A percentile compares a stretch with the other conserved stretches of the same genome.
phyloP scores from a whole-genome alignment of 2,329 filamentous ascomycete genomes.

The Podosphaera xanthii region DNA sequence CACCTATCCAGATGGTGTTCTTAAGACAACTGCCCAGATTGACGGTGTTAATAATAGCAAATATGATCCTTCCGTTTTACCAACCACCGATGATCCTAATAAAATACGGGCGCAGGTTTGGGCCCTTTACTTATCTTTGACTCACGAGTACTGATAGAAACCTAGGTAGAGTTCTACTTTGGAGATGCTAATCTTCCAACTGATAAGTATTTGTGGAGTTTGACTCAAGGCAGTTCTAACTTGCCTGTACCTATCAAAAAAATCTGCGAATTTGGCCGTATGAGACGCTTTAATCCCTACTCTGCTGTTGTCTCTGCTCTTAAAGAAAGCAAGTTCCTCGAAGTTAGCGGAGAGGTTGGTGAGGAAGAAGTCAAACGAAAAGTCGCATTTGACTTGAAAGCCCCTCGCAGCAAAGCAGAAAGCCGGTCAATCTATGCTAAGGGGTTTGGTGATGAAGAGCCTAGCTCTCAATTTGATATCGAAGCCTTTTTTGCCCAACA shows the following conservation, averaged over 20 bases:
- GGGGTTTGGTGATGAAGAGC: slow-evolving; percentile 71
- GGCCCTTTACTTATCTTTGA: not conserved
- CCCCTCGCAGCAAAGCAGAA: slow-evolving; percentile 39
- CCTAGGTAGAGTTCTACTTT: slow-evolving; percentile 86
- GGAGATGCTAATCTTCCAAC: slow-evolving; percentile 71
- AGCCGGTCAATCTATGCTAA: slow-evolving; percentile 71
- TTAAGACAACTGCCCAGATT: slow-evolving; percentile 9
- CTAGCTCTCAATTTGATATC: slow-evolving; percentile 75
- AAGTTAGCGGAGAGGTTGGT: slow-evolving; percentile 50
- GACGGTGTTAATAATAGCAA: slow-evolving; percentile 24
- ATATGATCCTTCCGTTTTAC: slow-evolving; percentile 29
- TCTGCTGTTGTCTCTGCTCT: slow-evolving; percentile 64
- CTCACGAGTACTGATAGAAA: not conserved
- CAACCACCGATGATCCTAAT: slow-evolving; percentile 35
- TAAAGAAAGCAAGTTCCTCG: slow-evolving; percentile 50
- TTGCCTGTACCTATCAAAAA: slow-evolving; percentile 56
- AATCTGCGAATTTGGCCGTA: slow-evolving; percentile 78
- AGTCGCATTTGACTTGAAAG: slow-evolving; percentile 36
- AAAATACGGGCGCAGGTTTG: slow-evolving; percentile 44
- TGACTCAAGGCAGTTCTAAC: slow-evolving; percentile 59
- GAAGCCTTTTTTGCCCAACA: slow-evolving; percentile 75
- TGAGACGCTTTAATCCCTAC: slow-evolving; percentile 84
- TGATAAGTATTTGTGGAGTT: slow-evolving; percentile 68
- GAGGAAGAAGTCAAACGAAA: slow-evolving; percentile 57
- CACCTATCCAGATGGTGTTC: slow-evolving; percentile 1